Base-by-base conservation (phyloP, 768 basidiomycete genomes). In the Mrakia hoshinonis region DNA sequence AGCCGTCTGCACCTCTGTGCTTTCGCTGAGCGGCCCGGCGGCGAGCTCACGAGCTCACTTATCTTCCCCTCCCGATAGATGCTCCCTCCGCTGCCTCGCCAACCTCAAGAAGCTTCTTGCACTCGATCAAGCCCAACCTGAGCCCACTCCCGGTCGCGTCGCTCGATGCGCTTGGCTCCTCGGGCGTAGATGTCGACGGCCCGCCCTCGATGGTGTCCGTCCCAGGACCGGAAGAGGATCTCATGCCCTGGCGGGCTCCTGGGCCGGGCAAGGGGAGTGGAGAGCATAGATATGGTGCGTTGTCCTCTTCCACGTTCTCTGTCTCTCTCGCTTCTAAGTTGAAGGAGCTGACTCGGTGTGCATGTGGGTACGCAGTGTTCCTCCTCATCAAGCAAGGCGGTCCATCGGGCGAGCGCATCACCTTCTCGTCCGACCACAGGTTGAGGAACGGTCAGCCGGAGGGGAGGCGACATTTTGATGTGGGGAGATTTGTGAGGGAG, bases 221-320 rank as follows among this genome's bases (percentile, higher is more conserved):
- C 18, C 69, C 69, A 9, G 10, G 43, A 13, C 61, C n/a, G n/a
- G n/a, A n/a, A n/a, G n/a, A 70, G 39, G 62, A 70, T 20, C 34
- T 64, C 24, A 70, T 70, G 69, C 69, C 61, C 7, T 70, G 69
- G 69, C 18, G 34, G 3, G 69, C 61, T 20, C 69, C 69, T n/a
- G 47, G 49, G 1, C 69, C 69, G 13, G 69, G 69, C 22, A 63
- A 52, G 31, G 58, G 58, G 22, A 64, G 46, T n/a, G 69, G 69
- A 1, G 13, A 13, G 10, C 69, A 70, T n/a, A 15, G 61, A n/a
- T 70, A 70, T 46, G 69, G 69, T 70, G 47, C 31, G 60, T 31
- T 24, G 10, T 18, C 18, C 13, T 15, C 18, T 12, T n/a, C 47
- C n/a, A 26, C 11, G 13, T 47, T 38, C 34, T 12, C 31, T 13